phyloP scores from a whole-genome alignment of 352 stramenopile species.

The Nothophytophthora sp. region DNA sequence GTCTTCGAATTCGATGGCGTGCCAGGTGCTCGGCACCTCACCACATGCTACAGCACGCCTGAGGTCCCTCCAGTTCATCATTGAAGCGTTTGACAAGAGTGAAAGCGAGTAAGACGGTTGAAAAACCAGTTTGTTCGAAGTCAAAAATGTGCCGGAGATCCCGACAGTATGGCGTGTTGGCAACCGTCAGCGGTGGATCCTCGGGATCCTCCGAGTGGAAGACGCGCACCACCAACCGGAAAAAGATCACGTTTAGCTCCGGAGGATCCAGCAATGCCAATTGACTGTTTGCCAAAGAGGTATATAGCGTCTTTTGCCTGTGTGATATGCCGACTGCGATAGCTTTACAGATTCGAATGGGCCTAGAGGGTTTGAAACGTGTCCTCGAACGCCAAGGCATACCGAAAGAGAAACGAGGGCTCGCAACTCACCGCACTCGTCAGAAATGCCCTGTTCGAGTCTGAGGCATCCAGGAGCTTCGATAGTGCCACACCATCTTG shows the following conservation, averaged over 20 bases:
- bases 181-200: conserved; percentile 1
- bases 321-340: too few species aligned
- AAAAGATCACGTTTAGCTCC: too few species aligned
- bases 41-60: conserved; percentile 8
- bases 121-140: conserved; percentile 3
- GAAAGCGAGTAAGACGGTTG: neutral
- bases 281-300: too few species aligned
- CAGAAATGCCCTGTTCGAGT: conserved; percentile 13
- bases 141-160: conserved; percentile 7
- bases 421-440: conserved; percentile 13
- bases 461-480: conserved; percentile 13
- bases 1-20: conserved; percentile 26
- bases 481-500: neutral
- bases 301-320: too few species aligned
- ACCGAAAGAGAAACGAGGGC: conserved; percentile 18
- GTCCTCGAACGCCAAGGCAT: conserved; percentile 21
- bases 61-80: conserved; percentile 9
- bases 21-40: conserved; percentile 10
- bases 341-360: too few species aligned
- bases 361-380: conserved; percentile 14
- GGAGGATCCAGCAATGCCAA: too few species aligned
- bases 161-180: conserved; percentile 10
- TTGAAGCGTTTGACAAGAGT: conserved; percentile 4
- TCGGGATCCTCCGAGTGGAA: too few species aligned
- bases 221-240: too few species aligned